Base-by-base conservation (phyloP, 257 asterid species). In the Forsythia viridissima region DNA sequence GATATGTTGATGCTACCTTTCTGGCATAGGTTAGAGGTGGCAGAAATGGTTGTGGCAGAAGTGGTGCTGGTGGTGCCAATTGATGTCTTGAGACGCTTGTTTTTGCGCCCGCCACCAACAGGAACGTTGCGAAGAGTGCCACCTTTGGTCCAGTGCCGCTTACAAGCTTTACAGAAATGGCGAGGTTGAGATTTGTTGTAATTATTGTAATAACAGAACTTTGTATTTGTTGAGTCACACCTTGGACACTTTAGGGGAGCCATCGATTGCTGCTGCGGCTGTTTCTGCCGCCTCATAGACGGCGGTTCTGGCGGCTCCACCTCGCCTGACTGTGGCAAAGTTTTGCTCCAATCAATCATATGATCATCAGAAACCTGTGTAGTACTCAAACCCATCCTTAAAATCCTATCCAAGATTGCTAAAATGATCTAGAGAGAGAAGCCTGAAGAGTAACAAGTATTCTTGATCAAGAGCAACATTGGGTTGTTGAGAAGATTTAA, bases 171-270 rank as follows among this genome's bases (percentile, higher is more conserved):
- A 71, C 82, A 82, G 51, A 77, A 73, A 42, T 82, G 81, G 34
- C 85, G 71, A 77, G 85, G 85, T 65, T 82, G 85, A 24, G 85
- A 82, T 78, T 82, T 82, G 79, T 81, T 81, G 48, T 81, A 81
- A 44, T 81, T 81, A 78, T 81, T 81, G 75, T 63, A 81, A 75
- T 81, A 81, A 65, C 84, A 81, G 15, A 81, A 81, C 39, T 81
- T 81, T 0, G 84, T 81, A 7, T 81, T 81, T 3, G 70, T 72
- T 34, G 85, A 82, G 38, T 52, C 71, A 37, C 85, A 82, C 73
- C 85, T 82, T 15, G 85, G 85, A 68, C 85, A 82, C 85, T 77
- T 78, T 10, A 73, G 46, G 12, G 59, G 75, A 69, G 71, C 74
- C 38, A 20, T 8, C 6, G 73, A 24, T 37, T 69, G 72, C 44